A percentile compares a stretch with the other conserved stretches of the same genome.
These are phyloP conservation scores for Limnanthes douglasii DNA, from an alignment of 345 rosid species.

Conservation along the genomic window DNA sequence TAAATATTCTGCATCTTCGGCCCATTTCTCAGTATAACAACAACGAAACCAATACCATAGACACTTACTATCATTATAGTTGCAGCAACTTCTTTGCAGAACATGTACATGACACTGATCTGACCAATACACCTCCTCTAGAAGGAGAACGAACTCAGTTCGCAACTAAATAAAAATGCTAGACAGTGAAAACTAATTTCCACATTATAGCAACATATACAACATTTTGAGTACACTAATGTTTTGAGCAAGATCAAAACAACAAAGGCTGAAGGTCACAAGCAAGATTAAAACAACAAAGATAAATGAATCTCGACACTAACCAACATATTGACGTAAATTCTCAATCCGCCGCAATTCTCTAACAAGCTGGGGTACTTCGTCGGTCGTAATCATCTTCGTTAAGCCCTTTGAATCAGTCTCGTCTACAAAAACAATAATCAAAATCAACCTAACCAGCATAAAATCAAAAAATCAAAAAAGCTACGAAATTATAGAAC, in stretches of 20 bases:
- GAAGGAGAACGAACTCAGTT: too few relatives aligned
- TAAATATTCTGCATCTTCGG: too few relatives aligned
- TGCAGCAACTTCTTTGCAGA: not conserved
- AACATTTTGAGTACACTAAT: not conserved
- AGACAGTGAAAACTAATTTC: not conserved
- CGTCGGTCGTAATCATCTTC: slow-evolving; percentile 18
- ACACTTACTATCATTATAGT: too few relatives aligned
- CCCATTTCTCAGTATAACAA: too few relatives aligned
- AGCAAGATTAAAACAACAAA: too few relatives aligned
- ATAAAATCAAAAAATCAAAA: not conserved
- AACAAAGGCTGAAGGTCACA: not conserved
- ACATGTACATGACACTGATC: not conserved
- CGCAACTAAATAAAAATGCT: not conserved
- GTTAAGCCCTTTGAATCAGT: slow-evolving; percentile 12
- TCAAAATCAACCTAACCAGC: not conserved
- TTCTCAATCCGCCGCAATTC: slow-evolving; percentile 30
- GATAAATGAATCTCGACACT: slow-evolving; percentile 6
- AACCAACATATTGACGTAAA: slow-evolving; percentile 34
- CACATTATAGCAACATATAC: not conserved
- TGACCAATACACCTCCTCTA: not conserved
- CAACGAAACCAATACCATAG: too few relatives aligned
- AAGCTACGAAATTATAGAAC: not conserved
- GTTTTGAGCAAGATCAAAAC: not conserved
- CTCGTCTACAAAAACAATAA: slow-evolving; percentile 21
- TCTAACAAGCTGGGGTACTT: slow-evolving; percentile 26